Evolutionary conservation across 2,329 filamentous ascomycete species (phyloP).

Genomic region (Aspergillus brunneoviolaceus): DNA sequence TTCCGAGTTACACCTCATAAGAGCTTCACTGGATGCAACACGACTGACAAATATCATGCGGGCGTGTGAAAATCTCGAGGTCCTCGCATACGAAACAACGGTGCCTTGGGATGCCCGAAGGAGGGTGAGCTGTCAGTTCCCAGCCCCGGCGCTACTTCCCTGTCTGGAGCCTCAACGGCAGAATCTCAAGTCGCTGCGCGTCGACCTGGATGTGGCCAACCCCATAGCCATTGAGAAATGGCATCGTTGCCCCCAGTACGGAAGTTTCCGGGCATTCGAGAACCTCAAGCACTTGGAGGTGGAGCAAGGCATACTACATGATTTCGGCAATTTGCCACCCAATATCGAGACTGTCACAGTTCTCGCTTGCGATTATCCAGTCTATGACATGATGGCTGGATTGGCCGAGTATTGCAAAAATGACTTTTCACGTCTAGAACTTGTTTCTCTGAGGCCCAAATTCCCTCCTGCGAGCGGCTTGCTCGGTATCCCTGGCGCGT

Average conservation of each 20-base stretch:
- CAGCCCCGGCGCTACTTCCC: neutral
- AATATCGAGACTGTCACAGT: conserved; percentile 3
- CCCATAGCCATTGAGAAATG: neutral
- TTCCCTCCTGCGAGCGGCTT: neutral
- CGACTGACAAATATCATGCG: neutral
- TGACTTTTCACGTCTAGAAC: neutral
- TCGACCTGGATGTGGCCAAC: neutral
- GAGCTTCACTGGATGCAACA: neutral
- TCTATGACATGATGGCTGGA: neutral
- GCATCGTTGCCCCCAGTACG: conserved; percentile 4
- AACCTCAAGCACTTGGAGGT: conserved; percentile 5
- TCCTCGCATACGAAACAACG: neutral
- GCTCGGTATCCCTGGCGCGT: neutral
- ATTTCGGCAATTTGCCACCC: neutral
- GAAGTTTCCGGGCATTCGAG: conserved; percentile 4
- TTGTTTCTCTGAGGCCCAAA: neutral
- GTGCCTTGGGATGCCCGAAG: neutral
- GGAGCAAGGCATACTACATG: conserved; percentile 4
- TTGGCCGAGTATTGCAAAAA: conserved; percentile 7
- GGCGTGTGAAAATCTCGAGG: conserved; percentile 6
- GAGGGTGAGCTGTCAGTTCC: neutral
- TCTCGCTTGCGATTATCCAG: conserved; percentile 2
- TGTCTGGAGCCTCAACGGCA: conserved; percentile 3
- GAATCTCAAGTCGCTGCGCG: neutral
- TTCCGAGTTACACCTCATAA: neutral